Evolutionary conservation across 441 rosid genomes (phyloP).

Genomic region (Gossypium trilobum): DNA sequence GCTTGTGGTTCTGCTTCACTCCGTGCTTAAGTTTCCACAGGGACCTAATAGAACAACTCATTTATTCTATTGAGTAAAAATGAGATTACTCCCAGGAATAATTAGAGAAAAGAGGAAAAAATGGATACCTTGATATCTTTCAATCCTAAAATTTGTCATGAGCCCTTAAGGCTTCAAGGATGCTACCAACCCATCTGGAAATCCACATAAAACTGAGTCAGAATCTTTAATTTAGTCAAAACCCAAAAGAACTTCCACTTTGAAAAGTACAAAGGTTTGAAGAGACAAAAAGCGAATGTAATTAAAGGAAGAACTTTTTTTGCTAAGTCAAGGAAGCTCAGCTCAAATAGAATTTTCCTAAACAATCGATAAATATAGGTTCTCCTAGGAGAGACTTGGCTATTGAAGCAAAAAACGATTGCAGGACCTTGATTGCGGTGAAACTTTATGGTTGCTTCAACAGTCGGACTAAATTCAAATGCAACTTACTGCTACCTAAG

Average conservation of each 20-base stretch:
- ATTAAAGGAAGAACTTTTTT: neutral
- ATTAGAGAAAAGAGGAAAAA: neutral
- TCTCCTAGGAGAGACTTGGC: neutral
- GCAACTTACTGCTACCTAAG: neutral
- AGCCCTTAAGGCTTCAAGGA: slow-evolving; percentile 58
- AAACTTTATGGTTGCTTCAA: slow-evolving; percentile 5
- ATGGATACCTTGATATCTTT: slow-evolving; percentile 17
- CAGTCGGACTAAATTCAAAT: neutral
- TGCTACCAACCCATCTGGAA: slow-evolving; percentile 77
- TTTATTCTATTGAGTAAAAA: neutral
- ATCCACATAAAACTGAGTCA: slow-evolving; percentile 7
- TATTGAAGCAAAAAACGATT: neutral
- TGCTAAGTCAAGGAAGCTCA: slow-evolving; percentile 9
- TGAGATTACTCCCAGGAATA: neutral
- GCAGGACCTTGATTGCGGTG: neutral
- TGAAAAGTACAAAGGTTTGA: neutral
- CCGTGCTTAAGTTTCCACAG: neutral
- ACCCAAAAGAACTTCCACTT: neutral
- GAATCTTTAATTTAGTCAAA: slow-evolving; percentile 9
- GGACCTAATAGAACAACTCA: slow-evolving; percentile 14
- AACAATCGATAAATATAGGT: neutral
- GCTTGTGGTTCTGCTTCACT: neutral
- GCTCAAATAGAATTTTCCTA: neutral
- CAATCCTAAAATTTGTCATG: slow-evolving; percentile 27
- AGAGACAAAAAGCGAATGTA: neutral